Evolutionary conservation across 2,329 filamentous ascomycete genomes (phyloP).

Genomic region (Trichophyton benhamiae): DNA sequence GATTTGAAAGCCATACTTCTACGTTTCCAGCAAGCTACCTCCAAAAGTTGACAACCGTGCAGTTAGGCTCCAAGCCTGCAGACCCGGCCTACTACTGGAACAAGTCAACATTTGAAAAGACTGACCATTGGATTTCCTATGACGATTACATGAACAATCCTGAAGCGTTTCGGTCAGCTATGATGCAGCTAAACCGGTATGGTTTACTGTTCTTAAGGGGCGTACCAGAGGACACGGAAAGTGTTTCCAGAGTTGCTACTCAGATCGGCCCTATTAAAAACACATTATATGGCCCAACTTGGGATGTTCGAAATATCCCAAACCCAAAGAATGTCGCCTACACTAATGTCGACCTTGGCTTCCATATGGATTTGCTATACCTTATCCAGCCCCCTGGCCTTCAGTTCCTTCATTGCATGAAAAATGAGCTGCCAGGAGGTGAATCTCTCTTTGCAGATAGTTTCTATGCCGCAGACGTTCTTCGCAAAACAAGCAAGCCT

Average conservation of each 20-base stretch:
- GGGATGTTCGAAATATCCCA: conserved; percentile 74
- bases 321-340: conserved; percentile 86
- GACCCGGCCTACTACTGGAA: conserved; percentile 4
- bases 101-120: conserved; percentile 30
- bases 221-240: conserved; percentile 55
- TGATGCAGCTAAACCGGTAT: conserved; percentile 50
- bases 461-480: conserved; percentile 43
- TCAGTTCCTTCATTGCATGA: conserved; percentile 80
- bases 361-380: conserved; percentile 92
- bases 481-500: conserved; percentile 11
- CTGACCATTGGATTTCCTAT: conserved; percentile 50
- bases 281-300: conserved; percentile 84
- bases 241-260: conserved; percentile 55
- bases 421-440: conserved; percentile 67
- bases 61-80: not conserved
- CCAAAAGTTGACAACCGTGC: not conserved
- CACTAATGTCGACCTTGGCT: conserved; percentile 65
- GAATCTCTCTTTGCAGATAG: conserved; percentile 78
- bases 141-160: conserved; percentile 55
- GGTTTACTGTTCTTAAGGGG: conserved; percentile 67
- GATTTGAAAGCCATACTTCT: conserved; percentile 20
- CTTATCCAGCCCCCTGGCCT: conserved; percentile 65
- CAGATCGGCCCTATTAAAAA: conserved; percentile 68
- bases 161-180: conserved; percentile 45
- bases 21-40: not conserved